Evolutionary conservation across 139 green algal species (phyloP).

Genomic region (Auxenochlorella pyrenoidosa): DNA sequence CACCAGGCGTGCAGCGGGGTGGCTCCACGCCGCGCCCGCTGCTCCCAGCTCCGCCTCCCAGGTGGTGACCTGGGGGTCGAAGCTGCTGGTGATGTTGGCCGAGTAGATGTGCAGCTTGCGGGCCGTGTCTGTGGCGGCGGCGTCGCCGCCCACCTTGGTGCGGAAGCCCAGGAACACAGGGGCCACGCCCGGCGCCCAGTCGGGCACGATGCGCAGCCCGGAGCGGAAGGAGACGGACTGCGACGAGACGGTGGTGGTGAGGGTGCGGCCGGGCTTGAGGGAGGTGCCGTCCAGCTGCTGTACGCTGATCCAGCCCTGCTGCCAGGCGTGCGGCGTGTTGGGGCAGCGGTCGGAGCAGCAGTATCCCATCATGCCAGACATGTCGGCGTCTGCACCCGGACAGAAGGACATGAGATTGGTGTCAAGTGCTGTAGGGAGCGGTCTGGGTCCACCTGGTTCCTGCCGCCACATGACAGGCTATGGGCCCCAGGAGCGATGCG

Average conservation of each 20-base stretch:
- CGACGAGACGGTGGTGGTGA: not conserved
- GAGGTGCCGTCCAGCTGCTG: not conserved
- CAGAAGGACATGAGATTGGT: not conserved
- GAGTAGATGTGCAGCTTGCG: slow-evolving; percentile 18
- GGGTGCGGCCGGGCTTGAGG: not conserved
- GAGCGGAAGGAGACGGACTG: not conserved
- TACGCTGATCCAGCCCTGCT: slow-evolving; percentile 21
- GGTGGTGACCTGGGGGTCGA: not conserved
- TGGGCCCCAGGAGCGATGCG: too few relatives aligned
- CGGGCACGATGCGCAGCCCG: slow-evolving; percentile 6
- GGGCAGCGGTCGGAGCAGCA: slow-evolving; percentile 24
- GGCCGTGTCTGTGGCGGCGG: too few relatives aligned
- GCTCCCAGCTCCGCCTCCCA: not conserved
- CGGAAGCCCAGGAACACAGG: slow-evolving; percentile 7
- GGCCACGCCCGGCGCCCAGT: not conserved
- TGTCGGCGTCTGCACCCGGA: not conserved
- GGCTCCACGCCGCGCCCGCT: not conserved
- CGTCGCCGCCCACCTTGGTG: not conserved
- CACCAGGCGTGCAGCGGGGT: not conserved
- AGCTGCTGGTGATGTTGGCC: not conserved
- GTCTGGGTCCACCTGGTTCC: too few relatives aligned
- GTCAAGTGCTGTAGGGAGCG: too few relatives aligned
- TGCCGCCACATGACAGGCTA: too few relatives aligned
- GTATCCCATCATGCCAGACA: not conserved
- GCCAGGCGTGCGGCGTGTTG: slow-evolving; percentile 22